phyloP scores from a whole-genome alignment of 192 early-diverging fungal genomes.

The Kickxella alabastrina region DNA sequence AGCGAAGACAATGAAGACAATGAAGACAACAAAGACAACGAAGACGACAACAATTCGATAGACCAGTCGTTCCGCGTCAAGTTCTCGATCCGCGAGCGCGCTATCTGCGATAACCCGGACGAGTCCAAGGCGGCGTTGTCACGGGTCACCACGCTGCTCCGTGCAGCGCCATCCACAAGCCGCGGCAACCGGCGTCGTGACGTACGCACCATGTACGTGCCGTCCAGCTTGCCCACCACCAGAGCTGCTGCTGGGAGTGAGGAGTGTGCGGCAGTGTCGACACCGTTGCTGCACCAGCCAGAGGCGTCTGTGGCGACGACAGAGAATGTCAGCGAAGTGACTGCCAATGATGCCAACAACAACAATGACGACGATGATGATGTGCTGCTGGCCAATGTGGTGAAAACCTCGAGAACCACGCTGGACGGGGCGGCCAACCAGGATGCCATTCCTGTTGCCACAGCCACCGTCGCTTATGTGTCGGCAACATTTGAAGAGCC shows the following conservation, averaged over 20 bases:
- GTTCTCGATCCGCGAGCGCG: constrained; percentile 45
- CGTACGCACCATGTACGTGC: constrained; percentile 46
- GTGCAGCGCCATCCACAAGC: constrained; percentile 21
- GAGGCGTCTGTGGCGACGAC: background rate
- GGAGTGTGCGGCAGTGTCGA: background rate
- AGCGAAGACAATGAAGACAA: background rate
- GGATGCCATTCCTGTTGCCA: constrained; percentile 10
- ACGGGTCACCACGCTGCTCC: constrained; percentile 38
- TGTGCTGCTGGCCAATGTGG: constrained; percentile 3
- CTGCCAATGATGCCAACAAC: no score
- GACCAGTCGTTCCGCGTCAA: constrained; percentile 41
- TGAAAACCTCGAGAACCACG: background rate
- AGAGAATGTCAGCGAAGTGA: no score
- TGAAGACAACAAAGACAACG: constrained; percentile 2
- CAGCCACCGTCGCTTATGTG: constrained; percentile 1
- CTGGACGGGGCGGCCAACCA: background rate
- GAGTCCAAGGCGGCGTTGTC: constrained; percentile 43
- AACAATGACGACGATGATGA: constrained; percentile 3
- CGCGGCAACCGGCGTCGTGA: constrained; percentile 35
- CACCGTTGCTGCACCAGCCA: background rate
- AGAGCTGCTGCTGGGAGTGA: background rate
- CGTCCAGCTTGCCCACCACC: constrained; percentile 8
- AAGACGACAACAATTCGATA: background rate
- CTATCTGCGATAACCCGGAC: constrained; percentile 48
- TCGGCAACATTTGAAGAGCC: background rate